Percentiles rank a stretch among this genome's conserved stretches.
Evolutionary conservation across 2,329 filamentous ascomycete genomes (phyloP).

Genomic region (Penicillium freii): DNA sequence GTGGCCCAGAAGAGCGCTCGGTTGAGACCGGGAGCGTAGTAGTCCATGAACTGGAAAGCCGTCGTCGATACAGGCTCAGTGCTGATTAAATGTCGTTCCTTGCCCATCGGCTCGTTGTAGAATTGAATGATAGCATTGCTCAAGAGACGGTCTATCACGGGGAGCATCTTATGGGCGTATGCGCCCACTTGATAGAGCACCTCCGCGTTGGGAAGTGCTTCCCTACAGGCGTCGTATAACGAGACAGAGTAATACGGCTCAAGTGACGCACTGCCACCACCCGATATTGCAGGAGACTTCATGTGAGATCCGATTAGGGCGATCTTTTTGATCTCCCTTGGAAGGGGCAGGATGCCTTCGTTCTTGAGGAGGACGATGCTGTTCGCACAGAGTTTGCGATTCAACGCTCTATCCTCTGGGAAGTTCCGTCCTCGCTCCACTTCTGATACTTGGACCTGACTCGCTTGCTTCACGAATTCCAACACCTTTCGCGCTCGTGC

Average conservation of each 20-base stretch:
- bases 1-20: conserved; percentile 51
- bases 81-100: conserved; percentile 20
- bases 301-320: conserved; percentile 35
- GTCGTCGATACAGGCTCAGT: conserved; percentile 30
- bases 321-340: conserved; percentile 14
- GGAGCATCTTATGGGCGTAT: conserved; percentile 36
- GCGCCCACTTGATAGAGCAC: conserved; percentile 21
- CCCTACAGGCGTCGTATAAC: conserved; percentile 31
- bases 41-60: conserved; percentile 38
- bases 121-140: conserved; percentile 27
- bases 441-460: conserved; percentile 9
- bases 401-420: conserved; percentile 19
- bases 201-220: conserved; percentile 14
- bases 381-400: conserved; percentile 15
- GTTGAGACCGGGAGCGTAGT: conserved; percentile 30
- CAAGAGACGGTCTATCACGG: conserved; percentile 30
- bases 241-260: conserved; percentile 36
- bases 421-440: conserved; percentile 14
- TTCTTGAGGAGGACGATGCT: conserved; percentile 25
- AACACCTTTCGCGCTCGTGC: conserved; percentile 34
- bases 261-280: conserved; percentile 36
- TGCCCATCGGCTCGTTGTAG: conserved; percentile 20
- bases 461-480: conserved; percentile 30
- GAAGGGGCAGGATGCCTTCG: conserved; percentile 20
- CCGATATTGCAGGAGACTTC: conserved; percentile 35